Base-by-base conservation (phyloP, 1,284 basidiomycete genomes). In the Boletus semigastroideus region DNA sequence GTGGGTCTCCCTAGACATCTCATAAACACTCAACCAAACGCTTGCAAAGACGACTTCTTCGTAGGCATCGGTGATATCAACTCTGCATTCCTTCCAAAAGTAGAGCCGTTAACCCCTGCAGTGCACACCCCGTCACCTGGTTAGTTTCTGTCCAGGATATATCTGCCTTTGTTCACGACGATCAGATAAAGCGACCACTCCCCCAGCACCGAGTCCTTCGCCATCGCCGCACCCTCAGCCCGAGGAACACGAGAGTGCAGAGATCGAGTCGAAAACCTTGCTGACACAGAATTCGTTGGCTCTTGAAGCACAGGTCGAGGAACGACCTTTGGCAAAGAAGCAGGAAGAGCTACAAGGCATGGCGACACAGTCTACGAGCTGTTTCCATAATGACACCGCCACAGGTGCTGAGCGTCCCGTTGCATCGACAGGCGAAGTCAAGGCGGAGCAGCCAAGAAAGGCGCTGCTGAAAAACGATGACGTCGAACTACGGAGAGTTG, bases 61-160 rank as follows among this genome's bases (percentile, higher is more conserved):
- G 81, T 98, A 53, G 95, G 96, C n/a, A 98, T 97, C 59, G 96
- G 96, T 45, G 96, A 99, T 71, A 98, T 99, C 70, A 99, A 99
- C 69, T 92, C 92, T 4, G 81, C 91, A 0, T 96, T 97, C 69
- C 76, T 98, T 7, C 93, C 93, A 10, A 91, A 91, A 67, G 61
- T 83, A 30, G 79, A 84, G 54, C 75, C 84, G 6, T 60, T 86
- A 20, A 69, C 78, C 39, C 66, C 75, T 51, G 34, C 62, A 39
- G 57, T 69, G 22, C 61, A 65, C 16, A 17, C 55, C 28, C 52
- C 61, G 27, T 56, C 56, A 44, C 28, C 63, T 70, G 52, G 64
- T 72, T 20, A 60, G 69, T 64, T 38, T 53, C 11, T 25, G 13
- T 13, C n/a, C 17, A 16, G 20, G 20, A n/a, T 30, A 22, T 44